Evolutionary conservation across 805 yeast genomes (phyloP), one percentile per base, ranked within the genome.

Genomic region (Saturnispora galanensis): DNA sequence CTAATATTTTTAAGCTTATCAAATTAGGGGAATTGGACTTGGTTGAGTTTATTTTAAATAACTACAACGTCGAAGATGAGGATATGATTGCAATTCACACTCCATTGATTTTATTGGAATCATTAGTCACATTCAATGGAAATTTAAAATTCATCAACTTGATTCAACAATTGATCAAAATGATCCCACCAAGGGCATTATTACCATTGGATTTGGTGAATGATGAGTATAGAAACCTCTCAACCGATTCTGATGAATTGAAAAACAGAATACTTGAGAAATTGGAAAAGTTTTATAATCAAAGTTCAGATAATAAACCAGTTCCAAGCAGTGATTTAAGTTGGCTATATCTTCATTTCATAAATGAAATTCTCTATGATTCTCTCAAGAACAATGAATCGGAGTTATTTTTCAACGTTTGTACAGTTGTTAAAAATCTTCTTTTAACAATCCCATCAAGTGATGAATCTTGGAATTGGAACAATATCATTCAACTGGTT

Each of bases 11-110:
- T 39, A 60, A 60, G 1, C 58, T 80, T 26, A 59, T 79, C 3
- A 44, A 57, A n/a, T 49, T 52, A 2, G 64, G 63, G 1, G 63
- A 73, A 34, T 52, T 76, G 17, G 72, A 68, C 0, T 64, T 84
- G 15, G 65, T 86, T 7, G 62, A 66, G 5, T 89, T 80, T 58
- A 69, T 85, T 13, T 50, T 87, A 10, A 66, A 68, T 17, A 72
- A 73, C 43, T 90, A 86, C 65, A 76, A 84, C 50, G 77, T 88
- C 28, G 76, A 74, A 35, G 98, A 90, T 50, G 97, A 88, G 52
- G 97, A 88, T 50, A 86, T 87, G 83, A 63, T 81, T 7, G 66
- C 77, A 0, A 70, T 73, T 15, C 96, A 90, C 57, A 65, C 84
- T 7, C 97, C 97, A 0, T 61, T 86, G 36, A 70, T 84, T 0